phyloP scores from a whole-genome alignment of 345 rosid genomes.

The Acer saccharum region DNA sequence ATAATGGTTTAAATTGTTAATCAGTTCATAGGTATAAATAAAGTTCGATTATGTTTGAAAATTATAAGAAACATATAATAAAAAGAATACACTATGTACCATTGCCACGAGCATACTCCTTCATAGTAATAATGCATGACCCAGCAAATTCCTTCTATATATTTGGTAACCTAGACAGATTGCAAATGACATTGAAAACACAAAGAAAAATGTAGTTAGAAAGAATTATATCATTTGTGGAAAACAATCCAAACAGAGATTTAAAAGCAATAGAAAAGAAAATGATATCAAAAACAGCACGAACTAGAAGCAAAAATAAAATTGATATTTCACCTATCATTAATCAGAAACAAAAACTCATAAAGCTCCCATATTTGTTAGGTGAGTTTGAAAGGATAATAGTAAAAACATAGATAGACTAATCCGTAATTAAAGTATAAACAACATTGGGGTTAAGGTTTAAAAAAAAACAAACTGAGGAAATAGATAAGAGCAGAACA shows the following conservation, averaged over 20 bases:
- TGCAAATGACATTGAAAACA: not conserved
- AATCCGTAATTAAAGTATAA: no score
- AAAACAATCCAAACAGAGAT: not conserved
- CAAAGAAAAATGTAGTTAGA: not conserved
- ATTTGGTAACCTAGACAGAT: slow-evolving; percentile 28
- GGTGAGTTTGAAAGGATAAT: not conserved
- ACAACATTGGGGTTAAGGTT: not conserved
- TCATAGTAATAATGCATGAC: slow-evolving; percentile 51
- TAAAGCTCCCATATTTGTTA: not conserved
- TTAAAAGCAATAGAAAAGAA: not conserved
- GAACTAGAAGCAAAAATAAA: not conserved
- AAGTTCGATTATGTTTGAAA: not conserved
- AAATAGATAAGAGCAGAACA: not conserved
- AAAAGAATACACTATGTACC: slow-evolving; percentile 21
- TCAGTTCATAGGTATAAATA: not conserved
- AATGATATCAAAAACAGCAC: not conserved
- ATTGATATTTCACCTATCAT: not conserved
- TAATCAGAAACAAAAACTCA: not conserved
- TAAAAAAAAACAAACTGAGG: not conserved
- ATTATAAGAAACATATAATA: not conserved
- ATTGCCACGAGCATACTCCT: slow-evolving; percentile 53
- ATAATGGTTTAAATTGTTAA: not conserved
- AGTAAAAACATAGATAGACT: no score
- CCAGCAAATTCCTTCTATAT: slow-evolving; percentile 47
- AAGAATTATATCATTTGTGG: not conserved